Conservation (phyloP, 495 filamentous ascomycete species). For the Xylaria palmicola region DNA sequence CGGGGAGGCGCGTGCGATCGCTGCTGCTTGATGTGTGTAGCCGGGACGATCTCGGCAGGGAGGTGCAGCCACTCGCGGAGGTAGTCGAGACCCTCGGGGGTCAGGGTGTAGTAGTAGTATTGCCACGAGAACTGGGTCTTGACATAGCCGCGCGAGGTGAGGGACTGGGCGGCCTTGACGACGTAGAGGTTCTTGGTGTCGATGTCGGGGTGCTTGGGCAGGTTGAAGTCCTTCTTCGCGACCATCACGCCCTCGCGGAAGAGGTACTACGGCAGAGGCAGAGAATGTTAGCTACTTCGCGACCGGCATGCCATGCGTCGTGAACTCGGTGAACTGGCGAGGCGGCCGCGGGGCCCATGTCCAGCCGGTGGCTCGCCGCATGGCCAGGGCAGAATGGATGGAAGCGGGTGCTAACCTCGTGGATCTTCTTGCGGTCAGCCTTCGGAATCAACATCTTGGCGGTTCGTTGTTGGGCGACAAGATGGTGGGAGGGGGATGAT, state of each 20-base stretch:
- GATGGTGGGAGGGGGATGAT: conserved; percentile 37
- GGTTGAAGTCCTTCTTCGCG: conserved; percentile 97
- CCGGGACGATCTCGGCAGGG: conserved; percentile 97
- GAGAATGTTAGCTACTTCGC: conserved; percentile 34
- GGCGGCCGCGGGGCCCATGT: too few species aligned
- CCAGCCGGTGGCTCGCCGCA: too few species aligned
- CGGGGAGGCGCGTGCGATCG: conserved; percentile 96
- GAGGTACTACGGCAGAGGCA: conserved; percentile 69
- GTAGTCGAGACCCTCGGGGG: conserved; percentile 99
- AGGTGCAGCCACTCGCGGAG: conserved; percentile 99
- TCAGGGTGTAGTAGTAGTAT: conserved; percentile 99
- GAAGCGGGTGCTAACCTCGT: conserved; percentile 55
- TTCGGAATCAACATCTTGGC: conserved; percentile 94
- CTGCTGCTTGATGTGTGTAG: conserved; percentile 99
- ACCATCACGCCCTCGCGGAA: conserved; percentile 99
- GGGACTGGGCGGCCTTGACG: conserved; percentile 97
- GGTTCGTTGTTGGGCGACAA: conserved; percentile 46
- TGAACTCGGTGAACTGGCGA: too few species aligned
- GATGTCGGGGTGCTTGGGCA: conserved; percentile 88
- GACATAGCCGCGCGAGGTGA: conserved; percentile 94
- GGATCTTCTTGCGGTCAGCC: conserved; percentile 99
- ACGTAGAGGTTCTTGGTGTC: conserved; percentile 99
- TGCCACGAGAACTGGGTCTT: conserved; percentile 99
- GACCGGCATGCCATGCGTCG: neutral
- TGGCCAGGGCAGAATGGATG: neutral